Base-by-base conservation (phyloP, 2,329 filamentous ascomycete species). In the Talaromyces sp. region DNA sequence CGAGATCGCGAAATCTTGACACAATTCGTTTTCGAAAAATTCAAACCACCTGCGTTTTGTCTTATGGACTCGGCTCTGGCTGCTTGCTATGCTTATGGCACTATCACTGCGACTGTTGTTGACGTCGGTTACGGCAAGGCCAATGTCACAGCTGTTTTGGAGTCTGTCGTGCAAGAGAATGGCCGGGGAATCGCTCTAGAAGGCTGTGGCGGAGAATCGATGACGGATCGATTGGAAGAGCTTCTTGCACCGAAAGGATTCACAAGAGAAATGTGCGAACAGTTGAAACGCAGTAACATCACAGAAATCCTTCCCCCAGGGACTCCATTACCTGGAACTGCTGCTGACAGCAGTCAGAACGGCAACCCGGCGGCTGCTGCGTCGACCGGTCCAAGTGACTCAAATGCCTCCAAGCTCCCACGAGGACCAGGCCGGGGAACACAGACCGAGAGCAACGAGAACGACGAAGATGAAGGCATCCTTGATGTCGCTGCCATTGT, bases 1-100 rank as follows among this genome's bases (percentile, higher is more conserved):
- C 89, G 90, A 68, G 93, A 97, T 77, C 90, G 90, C 75, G 94
- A 98, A 79, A 86, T 86, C 45, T 89, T 99, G 70, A 91, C 93
- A 15, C 92, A 95, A 68, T 99, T 97, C 82, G 88, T 98, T 69
- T 99, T 99, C 73, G 95, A 99, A 79, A 96, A 95, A 79, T 97
- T 96, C 75, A 95, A 94, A 81, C 95, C 92, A 0, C 95, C 95
- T 0, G 93, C 92, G 0, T 90, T 99, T 61, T 93, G 91, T 71
- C 85, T 98, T 68, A 90, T 99, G 81, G 91, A 98, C 78, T 90
- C 92, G 71, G 93, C 92, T 2, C 81, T 96, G 56, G 93, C 95
- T 29, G 91, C 92, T 0, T 89, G 82, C 65, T 89, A 88, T 73
- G 88, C 95, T 65, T 98, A 96, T 74, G 93, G 92, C 11, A 85